phyloP scores from a whole-genome alignment of 2,329 filamentous ascomycete species.

The Colletotrichum scovillei region DNA sequence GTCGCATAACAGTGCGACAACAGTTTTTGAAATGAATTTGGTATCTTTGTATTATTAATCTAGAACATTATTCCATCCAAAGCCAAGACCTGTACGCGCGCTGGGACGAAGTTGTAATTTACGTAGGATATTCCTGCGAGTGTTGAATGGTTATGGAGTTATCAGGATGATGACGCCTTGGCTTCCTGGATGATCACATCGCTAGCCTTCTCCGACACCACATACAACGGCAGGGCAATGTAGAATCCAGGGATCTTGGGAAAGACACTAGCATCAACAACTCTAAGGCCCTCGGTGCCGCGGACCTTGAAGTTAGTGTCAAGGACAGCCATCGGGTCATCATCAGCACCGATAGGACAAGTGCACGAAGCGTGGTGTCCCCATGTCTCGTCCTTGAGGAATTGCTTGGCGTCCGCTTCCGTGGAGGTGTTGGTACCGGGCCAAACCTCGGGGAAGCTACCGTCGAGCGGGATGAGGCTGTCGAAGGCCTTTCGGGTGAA shows the following conservation, averaged over 20 bases:
- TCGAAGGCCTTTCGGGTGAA: constrained; percentile 51
- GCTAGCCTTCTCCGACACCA: constrained; percentile 69
- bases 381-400: constrained; percentile 46
- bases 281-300: constrained; percentile 64
- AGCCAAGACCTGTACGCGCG: too few relatives aligned
- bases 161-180: background rate
- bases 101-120: background rate
- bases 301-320: constrained; percentile 68
- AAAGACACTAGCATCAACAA: constrained; percentile 72
- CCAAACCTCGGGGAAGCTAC: constrained; percentile 14
- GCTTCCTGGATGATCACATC: constrained; percentile 42
- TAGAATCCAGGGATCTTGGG: constrained; percentile 45
- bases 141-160: background rate
- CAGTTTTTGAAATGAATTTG: too few relatives aligned
- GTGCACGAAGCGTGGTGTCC: constrained; percentile 70
- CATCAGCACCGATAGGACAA: constrained; percentile 65
- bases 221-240: constrained; percentile 60
- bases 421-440: constrained; percentile 14
- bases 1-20: too few relatives aligned
- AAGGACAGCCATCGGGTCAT: constrained; percentile 67
- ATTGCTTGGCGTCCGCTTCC: constrained; percentile 13
- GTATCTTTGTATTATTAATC: background rate
- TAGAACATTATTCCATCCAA: background rate
- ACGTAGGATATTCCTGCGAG: background rate
- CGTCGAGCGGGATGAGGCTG: background rate